Conservation (phyloP, 495 filamentous ascomycete genomes). For the Talaromyces adpressus region DNA sequence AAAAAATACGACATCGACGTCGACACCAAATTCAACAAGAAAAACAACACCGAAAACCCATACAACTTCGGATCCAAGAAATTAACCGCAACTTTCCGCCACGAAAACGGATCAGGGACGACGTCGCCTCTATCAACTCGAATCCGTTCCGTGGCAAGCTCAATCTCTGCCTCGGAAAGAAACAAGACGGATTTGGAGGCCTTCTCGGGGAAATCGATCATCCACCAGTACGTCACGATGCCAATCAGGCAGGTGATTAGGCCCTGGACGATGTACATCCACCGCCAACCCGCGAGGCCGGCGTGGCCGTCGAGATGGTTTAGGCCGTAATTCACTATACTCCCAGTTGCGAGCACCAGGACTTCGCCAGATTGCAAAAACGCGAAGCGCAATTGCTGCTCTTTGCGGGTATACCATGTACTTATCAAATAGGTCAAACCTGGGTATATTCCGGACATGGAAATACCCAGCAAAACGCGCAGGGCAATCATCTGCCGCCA, state of each 20-base stretch:
- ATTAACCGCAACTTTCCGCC: conserved; percentile 50
- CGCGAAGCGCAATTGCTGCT: conserved; percentile 72
- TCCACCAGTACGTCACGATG: conserved; percentile 68
- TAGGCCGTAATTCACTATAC: conserved; percentile 66
- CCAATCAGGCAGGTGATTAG: conserved; percentile 58
- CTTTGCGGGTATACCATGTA: conserved; percentile 63
- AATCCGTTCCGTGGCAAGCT: conserved; percentile 51
- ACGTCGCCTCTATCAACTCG: conserved; percentile 61
- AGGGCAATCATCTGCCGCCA: conserved; percentile 72
- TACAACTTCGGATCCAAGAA: conserved; percentile 66
- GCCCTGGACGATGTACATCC: conserved; percentile 71
- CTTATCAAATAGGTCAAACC: conserved; percentile 65
- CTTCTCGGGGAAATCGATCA: conserved; percentile 73
- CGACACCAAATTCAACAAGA: conserved; percentile 65
- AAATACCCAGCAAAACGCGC: conserved; percentile 62
- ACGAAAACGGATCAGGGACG: conserved; percentile 51
- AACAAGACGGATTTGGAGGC: conserved; percentile 55
- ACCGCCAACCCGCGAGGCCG: conserved; percentile 64
- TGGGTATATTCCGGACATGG: conserved; percentile 63
- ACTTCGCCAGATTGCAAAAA: conserved; percentile 66
- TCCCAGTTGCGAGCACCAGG: conserved; percentile 59
- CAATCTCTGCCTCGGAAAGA: conserved; percentile 50
- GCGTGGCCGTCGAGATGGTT: conserved; percentile 54
- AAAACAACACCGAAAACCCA: conserved; percentile 66
- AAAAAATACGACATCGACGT: conserved; percentile 64